Conservation (phyloP, 805 yeast genomes). For the Kazachstania africana region DNA sequence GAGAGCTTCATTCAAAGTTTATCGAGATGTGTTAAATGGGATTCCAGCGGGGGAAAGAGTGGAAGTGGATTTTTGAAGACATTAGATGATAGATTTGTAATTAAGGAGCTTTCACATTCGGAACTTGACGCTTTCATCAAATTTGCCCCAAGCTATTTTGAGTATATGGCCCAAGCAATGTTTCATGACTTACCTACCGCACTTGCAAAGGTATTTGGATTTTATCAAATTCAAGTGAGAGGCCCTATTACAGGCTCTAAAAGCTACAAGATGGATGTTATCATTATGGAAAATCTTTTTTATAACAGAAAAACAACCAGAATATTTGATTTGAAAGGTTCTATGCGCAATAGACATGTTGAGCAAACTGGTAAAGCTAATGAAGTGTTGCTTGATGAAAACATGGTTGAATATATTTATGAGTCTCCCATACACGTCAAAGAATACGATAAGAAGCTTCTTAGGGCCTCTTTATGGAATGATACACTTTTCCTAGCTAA, state of each 20-base stretch:
- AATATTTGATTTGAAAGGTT: constrained; percentile 92
- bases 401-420: constrained; percentile 95
- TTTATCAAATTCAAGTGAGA: constrained; percentile 83
- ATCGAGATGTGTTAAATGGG: constrained; percentile 91
- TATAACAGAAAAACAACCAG: constrained; percentile 71
- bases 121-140: constrained; percentile 90
- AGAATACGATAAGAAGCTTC: constrained; percentile 76
- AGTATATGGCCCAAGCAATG: constrained; percentile 87
- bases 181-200: constrained; percentile 94
- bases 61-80: constrained; percentile 92
- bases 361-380: constrained; percentile 92
- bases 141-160: constrained; percentile 94
- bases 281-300: constrained; percentile 92
- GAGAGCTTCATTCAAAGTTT: constrained; percentile 76
- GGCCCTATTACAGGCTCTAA: constrained; percentile 56
- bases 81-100: constrained; percentile 75
- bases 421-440: constrained; percentile 91
- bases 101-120: constrained; percentile 76
- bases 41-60: constrained; percentile 91
- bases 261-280: constrained; percentile 73
- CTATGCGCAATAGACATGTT: constrained; percentile 95
- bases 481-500: constrained; percentile 89
- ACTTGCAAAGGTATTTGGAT: constrained; percentile 88
- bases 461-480: constrained; percentile 86
- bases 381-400: constrained; percentile 90